Conservation (phyloP, 192 early-diverging fungal species). For the Coemansia sp. region DNA sequence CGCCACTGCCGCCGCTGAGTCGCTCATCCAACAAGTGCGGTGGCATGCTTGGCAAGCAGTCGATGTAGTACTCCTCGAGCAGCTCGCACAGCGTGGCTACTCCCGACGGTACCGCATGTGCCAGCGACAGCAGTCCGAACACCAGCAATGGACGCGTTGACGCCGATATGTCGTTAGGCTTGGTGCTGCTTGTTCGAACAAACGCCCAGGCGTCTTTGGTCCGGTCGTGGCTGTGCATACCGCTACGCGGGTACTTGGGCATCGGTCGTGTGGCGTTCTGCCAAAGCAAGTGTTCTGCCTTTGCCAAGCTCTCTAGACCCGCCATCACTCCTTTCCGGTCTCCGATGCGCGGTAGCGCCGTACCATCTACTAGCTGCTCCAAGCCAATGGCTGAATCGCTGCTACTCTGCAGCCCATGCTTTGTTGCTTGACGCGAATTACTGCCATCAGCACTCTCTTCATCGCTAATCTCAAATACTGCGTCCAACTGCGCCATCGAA, state of each 20-base stretch:
- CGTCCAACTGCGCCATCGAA: background rate
- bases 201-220: constrained; percentile 40
- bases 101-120: background rate
- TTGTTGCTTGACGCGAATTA: background rate
- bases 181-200: background rate
- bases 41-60: constrained; percentile 37
- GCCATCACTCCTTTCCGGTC: background rate
- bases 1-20: background rate
- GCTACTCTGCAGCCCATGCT: background rate
- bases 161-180: background rate
- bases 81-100: constrained; percentile 21
- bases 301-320: background rate
- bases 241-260: constrained; percentile 45
- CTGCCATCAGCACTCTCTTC: background rate
- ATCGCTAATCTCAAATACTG: constrained; percentile 10
- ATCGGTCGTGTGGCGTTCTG: constrained; percentile 46
- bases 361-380: background rate
- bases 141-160: constrained; percentile 16
- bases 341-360: background rate
- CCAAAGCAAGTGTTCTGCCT: constrained; percentile 41
- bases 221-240: constrained; percentile 24
- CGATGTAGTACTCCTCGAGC: constrained; percentile 40
- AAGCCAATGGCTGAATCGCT: background rate
- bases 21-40: constrained; percentile 35
- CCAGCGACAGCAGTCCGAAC: constrained; percentile 17